These are phyloP conservation scores for Sordaria brevicollis DNA, from an alignment of 495 filamentous ascomycete genomes.

Conservation along the genomic window DNA sequence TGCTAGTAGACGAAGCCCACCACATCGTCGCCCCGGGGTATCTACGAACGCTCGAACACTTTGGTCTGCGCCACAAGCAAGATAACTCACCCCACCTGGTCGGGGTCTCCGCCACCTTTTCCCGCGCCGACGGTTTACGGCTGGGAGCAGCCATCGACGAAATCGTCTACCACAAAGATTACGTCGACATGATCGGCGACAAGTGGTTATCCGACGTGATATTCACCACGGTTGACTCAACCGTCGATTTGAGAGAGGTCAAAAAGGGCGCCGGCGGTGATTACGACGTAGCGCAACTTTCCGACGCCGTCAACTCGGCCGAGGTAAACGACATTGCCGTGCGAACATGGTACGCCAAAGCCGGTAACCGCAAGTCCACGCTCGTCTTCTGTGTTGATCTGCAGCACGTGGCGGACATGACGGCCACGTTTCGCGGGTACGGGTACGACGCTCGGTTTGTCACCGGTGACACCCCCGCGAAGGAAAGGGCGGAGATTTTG, in stretches of 20 bases:
- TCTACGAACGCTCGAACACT: conserved; percentile 58
- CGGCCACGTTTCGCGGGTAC: conserved; percentile 58
- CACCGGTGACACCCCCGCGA: conserved; percentile 62
- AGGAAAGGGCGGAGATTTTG: conserved; percentile 54
- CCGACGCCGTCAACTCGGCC: conserved; percentile 66
- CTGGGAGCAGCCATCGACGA: conserved; percentile 85
- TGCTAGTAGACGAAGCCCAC: conserved; percentile 96
- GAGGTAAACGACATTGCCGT: conserved; percentile 73
- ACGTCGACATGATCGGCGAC: conserved; percentile 90
- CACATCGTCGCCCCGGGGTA: conserved; percentile 86
- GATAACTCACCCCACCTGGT: conserved; percentile 59
- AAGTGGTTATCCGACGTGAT: conserved; percentile 74
- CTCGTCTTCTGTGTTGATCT: conserved; percentile 90
- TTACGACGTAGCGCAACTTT: conserved; percentile 64
- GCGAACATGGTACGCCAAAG: conserved; percentile 72
- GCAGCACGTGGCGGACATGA: conserved; percentile 63
- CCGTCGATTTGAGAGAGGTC: conserved; percentile 64
- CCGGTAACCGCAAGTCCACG: conserved; percentile 63
- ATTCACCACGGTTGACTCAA: conserved; percentile 85
- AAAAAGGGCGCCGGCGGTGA: conserved; percentile 53
- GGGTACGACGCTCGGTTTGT: conserved; percentile 79
- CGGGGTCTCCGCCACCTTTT: conserved; percentile 89
- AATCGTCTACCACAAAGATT: conserved; percentile 96
- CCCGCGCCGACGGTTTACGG: conserved; percentile 77
- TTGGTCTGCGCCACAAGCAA: conserved; percentile 51